Evolutionary conservation across 805 yeast genomes (phyloP), one percentile per base, ranked within the genome.

Genomic region (Yamadazyma sp.): DNA sequence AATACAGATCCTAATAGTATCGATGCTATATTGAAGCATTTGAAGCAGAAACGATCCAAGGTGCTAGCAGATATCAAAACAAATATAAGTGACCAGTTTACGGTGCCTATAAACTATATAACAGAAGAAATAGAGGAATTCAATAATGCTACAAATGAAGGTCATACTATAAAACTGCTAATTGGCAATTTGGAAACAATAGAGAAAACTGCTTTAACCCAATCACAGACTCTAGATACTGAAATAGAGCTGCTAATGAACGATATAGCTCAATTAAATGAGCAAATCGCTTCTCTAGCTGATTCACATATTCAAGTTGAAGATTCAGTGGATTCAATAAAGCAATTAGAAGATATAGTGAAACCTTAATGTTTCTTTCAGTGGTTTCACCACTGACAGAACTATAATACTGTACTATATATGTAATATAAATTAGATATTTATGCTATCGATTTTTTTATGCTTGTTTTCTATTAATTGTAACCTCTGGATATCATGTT

Each of bases 101-200:
- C 54, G n/a, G 33, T 56, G 4, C 65, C 67, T 4, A 19, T 53
- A 18, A 38, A 38, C 11, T 40, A 38, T 8, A 19, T 48, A 5
- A n/a, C 34, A 17, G 12, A 28, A 24, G 34, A 29, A n/a, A 20
- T 32, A 11, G 35, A 31, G 10, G 32, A 36, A n/a, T 27, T 28
- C 10, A 30, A 31, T 22, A 32, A 16, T n/a, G 20, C 23, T 8
- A 22, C 36, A 5, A 35, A 17, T 15, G 30, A 24, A 16, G 16
- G 25, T n/a, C 39, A 31, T 18, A 27, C 27, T 17, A 21, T 31
- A 16, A 27, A 36, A 11, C 33, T 30, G 32, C 19, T 38, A 8
- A 27, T 27, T 5, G 33, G 28, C 7, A 41, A 33, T n/a, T 31
- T 40, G 10, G 12, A 33, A 17, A 30, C 24, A 1, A 24, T 36